Conservation (phyloP, 208 protist species). For the Porcisia hertigi region DNA sequence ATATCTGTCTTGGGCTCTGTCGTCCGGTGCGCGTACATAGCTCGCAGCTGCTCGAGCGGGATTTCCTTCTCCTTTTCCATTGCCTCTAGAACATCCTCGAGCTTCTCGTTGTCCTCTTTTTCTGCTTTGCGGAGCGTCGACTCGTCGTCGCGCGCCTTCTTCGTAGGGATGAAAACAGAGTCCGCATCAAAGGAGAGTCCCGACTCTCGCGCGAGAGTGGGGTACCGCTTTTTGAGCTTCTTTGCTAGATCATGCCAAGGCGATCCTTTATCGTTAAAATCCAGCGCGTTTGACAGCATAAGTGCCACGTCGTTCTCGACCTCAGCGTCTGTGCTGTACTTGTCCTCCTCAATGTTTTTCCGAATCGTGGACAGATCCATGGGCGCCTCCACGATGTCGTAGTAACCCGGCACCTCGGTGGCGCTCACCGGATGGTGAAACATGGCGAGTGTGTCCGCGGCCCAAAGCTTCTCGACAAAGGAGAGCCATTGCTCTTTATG, state of each 20-base stretch:
- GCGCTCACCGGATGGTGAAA: slow-evolving; percentile 86
- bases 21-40: slow-evolving; percentile 54
- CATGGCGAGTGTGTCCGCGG: slow-evolving; percentile 79
- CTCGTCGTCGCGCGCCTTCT: slow-evolving; percentile 77
- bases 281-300: slow-evolving; percentile 88
- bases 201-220: slow-evolving; percentile 42
- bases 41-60: slow-evolving; percentile 75
- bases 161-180: slow-evolving; percentile 75
- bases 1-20: slow-evolving; percentile 21
- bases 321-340: slow-evolving; percentile 66
- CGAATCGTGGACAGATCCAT: slow-evolving; percentile 86
- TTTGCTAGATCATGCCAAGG: slow-evolving; percentile 67
- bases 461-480: slow-evolving; percentile 75
- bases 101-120: slow-evolving; percentile 57
- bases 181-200: slow-evolving; percentile 70
- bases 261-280: slow-evolving; percentile 80
- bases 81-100: slow-evolving; percentile 65
- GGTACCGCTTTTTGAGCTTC: slow-evolving; percentile 58
- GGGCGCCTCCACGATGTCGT: slow-evolving; percentile 57
- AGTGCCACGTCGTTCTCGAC: slow-evolving; percentile 81
- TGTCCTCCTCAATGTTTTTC: slow-evolving; percentile 55
- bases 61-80: slow-evolving; percentile 85
- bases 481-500: slow-evolving; percentile 62
- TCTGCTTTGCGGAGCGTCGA: slow-evolving; percentile 77
- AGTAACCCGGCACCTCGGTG: slow-evolving; percentile 79